These are phyloP conservation scores for Sporothrix protearum DNA, from an alignment of 2,329 filamentous ascomycete genomes.

Conservation along the genomic window DNA sequence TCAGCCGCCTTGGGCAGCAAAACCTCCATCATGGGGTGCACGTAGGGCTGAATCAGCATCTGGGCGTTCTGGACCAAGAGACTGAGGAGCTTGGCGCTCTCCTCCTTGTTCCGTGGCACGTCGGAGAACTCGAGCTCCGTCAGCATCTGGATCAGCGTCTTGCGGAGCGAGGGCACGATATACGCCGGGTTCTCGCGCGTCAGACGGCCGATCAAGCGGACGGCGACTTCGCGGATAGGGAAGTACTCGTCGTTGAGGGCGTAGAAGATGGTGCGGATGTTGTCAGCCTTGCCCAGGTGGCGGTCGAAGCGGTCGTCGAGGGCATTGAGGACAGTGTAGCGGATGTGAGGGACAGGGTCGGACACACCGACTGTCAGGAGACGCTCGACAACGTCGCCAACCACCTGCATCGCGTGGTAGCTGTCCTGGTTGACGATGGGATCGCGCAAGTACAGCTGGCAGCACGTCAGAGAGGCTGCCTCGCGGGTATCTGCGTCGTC, in stretches of 20 bases:
- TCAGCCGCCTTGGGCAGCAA: constrained; percentile 91
- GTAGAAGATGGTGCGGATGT: constrained; percentile 91
- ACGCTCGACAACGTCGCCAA: constrained; percentile 96
- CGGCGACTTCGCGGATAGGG: constrained; percentile 86
- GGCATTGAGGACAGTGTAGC: constrained; percentile 80
- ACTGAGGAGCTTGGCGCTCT: constrained; percentile 89
- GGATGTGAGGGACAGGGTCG: constrained; percentile 84
- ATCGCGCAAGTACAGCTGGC: constrained; percentile 93
- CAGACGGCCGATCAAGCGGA: constrained; percentile 91
- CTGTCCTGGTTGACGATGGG: constrained; percentile 98
- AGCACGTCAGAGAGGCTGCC: constrained; percentile 92
- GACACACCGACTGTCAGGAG: constrained; percentile 91
- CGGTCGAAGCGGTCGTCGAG: constrained; percentile 92
- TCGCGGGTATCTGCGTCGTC: constrained; percentile 91
- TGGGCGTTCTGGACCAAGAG: constrained; percentile 91
- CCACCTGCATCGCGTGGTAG: constrained; percentile 92
- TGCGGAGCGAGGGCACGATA: constrained; percentile 91
- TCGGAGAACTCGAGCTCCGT: constrained; percentile 97
- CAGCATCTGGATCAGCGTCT: constrained; percentile 90
- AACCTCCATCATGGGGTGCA: constrained; percentile 92
- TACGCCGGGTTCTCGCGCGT: constrained; percentile 93
- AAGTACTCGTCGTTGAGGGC: constrained; percentile 95
- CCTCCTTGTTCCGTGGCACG: constrained; percentile 89
- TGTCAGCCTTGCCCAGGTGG: constrained; percentile 95
- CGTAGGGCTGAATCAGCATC: constrained; percentile 89